A percentile compares a stretch with the other conserved stretches of the same genome.
These are phyloP conservation scores for Pestalotiopsis sp. DNA, from an alignment of 2,329 filamentous ascomycete genomes.

Conservation along the genomic window DNA sequence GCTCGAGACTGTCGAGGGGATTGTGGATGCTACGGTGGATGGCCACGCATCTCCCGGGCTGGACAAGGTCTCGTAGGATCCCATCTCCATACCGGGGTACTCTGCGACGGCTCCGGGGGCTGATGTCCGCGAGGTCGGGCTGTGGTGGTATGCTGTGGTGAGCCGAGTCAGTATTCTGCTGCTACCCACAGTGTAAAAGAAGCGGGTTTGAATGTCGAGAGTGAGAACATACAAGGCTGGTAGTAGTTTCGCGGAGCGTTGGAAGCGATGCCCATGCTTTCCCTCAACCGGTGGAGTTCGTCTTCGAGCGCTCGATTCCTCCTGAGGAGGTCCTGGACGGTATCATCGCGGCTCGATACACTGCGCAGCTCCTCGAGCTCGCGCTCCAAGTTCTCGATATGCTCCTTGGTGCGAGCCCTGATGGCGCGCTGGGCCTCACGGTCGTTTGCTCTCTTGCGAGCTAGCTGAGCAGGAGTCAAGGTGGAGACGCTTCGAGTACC, in stretches of 20 bases:
- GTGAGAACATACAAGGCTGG: slow-evolving; percentile 25
- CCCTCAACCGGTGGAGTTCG: slow-evolving; percentile 49
- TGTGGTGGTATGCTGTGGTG: slow-evolving; percentile 25
- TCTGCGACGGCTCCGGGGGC: slow-evolving; percentile 47
- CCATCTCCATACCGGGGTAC: slow-evolving; percentile 46
- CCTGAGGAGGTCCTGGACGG: slow-evolving; percentile 54
- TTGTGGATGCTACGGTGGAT: slow-evolving; percentile 43
- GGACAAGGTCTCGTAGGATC: slow-evolving; percentile 42
- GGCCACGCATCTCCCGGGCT: slow-evolving; percentile 52
- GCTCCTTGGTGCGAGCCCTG: slow-evolving; percentile 81
- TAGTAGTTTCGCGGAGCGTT: slow-evolving; percentile 25
- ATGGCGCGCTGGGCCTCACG: slow-evolving; percentile 89
- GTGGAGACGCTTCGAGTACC: slow-evolving; percentile 81
- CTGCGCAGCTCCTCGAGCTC: slow-evolving; percentile 72
- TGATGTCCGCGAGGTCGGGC: slow-evolving; percentile 46
- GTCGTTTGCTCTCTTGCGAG: slow-evolving; percentile 89
- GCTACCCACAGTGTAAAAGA: background rate
- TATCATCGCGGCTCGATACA: slow-evolving; percentile 50
- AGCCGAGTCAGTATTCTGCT: background rate
- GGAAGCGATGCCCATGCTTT: slow-evolving; percentile 46
- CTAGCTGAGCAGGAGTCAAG: slow-evolving; percentile 84
- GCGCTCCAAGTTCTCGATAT: slow-evolving; percentile 78
- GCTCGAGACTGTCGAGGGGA: slow-evolving; percentile 54
- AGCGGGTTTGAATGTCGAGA: background rate
- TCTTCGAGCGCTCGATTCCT: slow-evolving; percentile 58